Evolutionary conservation across 495 filamentous ascomycete genomes (phyloP), one percentile per base, ranked within the genome.

Genomic region (Parmelia sp.): DNA sequence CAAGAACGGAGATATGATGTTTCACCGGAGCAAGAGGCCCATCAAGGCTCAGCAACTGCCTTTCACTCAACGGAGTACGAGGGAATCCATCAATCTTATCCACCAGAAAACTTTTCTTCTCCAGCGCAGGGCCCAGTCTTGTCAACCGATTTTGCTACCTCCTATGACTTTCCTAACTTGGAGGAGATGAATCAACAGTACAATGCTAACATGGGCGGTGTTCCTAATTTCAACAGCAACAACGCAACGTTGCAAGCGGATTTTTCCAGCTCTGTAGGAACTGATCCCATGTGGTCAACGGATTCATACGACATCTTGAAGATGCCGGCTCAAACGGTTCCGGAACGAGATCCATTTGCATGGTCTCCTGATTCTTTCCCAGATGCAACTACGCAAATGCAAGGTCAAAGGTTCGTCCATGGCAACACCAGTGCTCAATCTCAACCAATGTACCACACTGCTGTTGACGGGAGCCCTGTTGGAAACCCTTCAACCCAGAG

Each of bases 1-100:
- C 86, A 88, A 71, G 83, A 86, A 71, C 63, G 59, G 58, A 68
- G 57, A 60, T 66, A 53, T 40, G 68, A 66, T 60, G 35, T 64
- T n/a, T 64, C 61, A n/a, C 75, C 60, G 71, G 74, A 58, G 71
- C 75, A 65, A 66, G 71, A 62, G 75, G 76, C 61, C 71, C 73
- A 40, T 27, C 60, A 60, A 4, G 63, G 45, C 35, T 33, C 64
- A 25, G 37, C 29, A 37, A 45, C 33, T 5, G 56, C 55, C 21
- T 31, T 65, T 27, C 25, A 57, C 23, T 58, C 60, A 29, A 36
- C 59, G n/a, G 58, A 65, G 12, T 58, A 40, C 45, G 51, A 63
- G 15, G 29, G 53, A 33, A 57, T 63, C 39, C 53, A 23, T 59
- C 62, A 58, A 17, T 11, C 62, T 37, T 57, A 59, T 5, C 10